Evolutionary conservation across 1,284 basidiomycete genomes (phyloP), one percentile per base, ranked within the genome.

Genomic region (Anthracocystis setariae): DNA sequence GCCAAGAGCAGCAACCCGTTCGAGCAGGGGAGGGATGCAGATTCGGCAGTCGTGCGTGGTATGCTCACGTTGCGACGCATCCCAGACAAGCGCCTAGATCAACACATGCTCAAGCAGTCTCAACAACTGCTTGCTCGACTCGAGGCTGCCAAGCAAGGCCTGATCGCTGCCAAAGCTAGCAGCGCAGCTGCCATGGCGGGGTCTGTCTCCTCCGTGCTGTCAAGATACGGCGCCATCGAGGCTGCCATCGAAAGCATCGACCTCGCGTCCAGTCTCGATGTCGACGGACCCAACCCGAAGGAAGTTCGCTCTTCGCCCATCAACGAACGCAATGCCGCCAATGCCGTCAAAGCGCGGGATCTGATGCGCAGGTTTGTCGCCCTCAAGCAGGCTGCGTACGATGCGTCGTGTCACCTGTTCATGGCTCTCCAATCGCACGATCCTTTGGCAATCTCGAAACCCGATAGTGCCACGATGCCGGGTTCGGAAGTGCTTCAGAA

Each of bases 301-400:
- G 66, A 69, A n/a, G 38, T 23, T 39, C 32, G 33, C 5, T 35
- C 40, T 8, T 61, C 66, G 21, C 40, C 59, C 24, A 72, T 66
- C 54, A 62, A 71, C 43, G 53, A 63, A 27, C 70, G 57, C 24
- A 66, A 62, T 20, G 56, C 57, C 23, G 48, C 58, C 8, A 56
- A 60, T 9, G 70, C 70, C 5, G 40, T 13, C 33, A 61, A 58
- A 29, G 77, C 74, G 7, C 61, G 73, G 3, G 53, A 62, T 17
- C 42, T 64, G 15, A 57, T 78, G 57, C 69, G 55, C 27, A 46
- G 59, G 18, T 57, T 77, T 45, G 54, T 62, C 13, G 49, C 48
- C 15, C 46, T 73, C 32, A 80, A 80, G 60, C 78, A 80, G 51
- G 66, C 56, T 13, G 43, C 62, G 3, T 76, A 77, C 54, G 78